Conservation (phyloP, 768 basidiomycete species). For the Mycena albidolilacea region DNA sequence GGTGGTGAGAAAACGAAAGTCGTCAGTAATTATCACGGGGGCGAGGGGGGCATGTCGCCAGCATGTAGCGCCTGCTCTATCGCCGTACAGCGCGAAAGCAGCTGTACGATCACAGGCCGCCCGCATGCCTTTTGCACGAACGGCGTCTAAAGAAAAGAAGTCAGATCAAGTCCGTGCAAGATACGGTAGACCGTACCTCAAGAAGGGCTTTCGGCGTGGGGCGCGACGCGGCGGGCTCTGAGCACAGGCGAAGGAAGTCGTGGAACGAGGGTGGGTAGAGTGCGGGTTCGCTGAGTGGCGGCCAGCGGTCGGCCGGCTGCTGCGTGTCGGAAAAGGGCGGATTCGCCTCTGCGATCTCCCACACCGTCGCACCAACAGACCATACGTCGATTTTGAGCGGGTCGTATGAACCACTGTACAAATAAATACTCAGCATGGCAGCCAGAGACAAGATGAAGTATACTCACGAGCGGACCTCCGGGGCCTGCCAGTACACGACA, state of each 20-base stretch:
- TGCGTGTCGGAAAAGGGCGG: slow-evolving; percentile 80
- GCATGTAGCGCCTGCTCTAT: slow-evolving; percentile 67
- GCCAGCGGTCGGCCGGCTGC: slow-evolving; percentile 75
- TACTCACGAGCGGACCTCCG: slow-evolving; percentile 80
- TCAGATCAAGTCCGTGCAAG: neutral
- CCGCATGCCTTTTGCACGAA: slow-evolving; percentile 81
- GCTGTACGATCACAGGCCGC: slow-evolving; percentile 74
- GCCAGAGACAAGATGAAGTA: neutral
- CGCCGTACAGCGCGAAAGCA: slow-evolving; percentile 76
- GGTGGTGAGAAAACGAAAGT: neutral
- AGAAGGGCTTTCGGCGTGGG: slow-evolving; percentile 71
- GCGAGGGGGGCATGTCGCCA: slow-evolving; percentile 40
- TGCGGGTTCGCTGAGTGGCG: slow-evolving; percentile 70
- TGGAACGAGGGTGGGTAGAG: slow-evolving; percentile 79
- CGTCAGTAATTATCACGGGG: slow-evolving; percentile 19
- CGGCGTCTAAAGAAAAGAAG: slow-evolving; percentile 57
- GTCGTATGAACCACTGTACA: slow-evolving; percentile 74
- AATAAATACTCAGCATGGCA: slow-evolving; percentile 17
- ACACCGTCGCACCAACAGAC: slow-evolving; percentile 87
- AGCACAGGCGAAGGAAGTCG: slow-evolving; percentile 79
- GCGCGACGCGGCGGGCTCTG: slow-evolving; percentile 68
- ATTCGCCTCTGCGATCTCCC: slow-evolving; percentile 84
- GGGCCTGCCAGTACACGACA: slow-evolving; percentile 89
- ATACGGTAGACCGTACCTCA: slow-evolving; percentile 60
- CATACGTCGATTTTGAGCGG: slow-evolving; percentile 84